Percentiles rank a stretch among this genome's conserved stretches.
phyloP scores from a whole-genome alignment of 805 yeast genomes.

The Candida boidinii region DNA sequence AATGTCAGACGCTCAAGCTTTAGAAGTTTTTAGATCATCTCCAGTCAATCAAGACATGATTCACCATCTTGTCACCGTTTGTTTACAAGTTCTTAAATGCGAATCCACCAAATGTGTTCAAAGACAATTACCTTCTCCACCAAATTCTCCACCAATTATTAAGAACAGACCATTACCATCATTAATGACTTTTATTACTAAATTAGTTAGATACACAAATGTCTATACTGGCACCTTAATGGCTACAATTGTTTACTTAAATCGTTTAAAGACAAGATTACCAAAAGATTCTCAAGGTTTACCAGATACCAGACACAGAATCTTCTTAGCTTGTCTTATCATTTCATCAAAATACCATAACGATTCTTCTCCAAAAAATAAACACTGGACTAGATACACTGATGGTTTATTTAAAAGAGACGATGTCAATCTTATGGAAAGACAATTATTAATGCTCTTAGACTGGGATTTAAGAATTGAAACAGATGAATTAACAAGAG shows the following conservation, averaged over 20 bases:
- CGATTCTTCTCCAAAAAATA: constrained; percentile 70
- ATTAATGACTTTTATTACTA: constrained; percentile 64
- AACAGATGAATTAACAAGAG: constrained; percentile 32
- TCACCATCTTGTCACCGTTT: constrained; percentile 55
- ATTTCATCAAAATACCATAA: constrained; percentile 68
- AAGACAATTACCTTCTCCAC: constrained; percentile 24
- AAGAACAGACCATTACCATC: constrained; percentile 49
- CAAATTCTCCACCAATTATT: constrained; percentile 21
- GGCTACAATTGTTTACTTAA: constrained; percentile 63
- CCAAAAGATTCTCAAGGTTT: constrained; percentile 70
- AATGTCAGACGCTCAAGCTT: constrained; percentile 48
- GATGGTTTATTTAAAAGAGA: constrained; percentile 61
- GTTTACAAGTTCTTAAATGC: constrained; percentile 63
- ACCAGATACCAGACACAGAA: constrained; percentile 74
- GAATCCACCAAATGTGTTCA: constrained; percentile 29
- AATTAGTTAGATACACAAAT: constrained; percentile 63
- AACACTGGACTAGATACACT: constrained; percentile 73
- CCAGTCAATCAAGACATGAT: constrained; percentile 74
- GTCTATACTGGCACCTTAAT: constrained; percentile 76
- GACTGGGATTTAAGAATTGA: constrained; percentile 59
- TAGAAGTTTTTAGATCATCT: constrained; percentile 47
- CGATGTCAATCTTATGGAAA: constrained; percentile 75
- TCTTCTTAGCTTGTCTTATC: constrained; percentile 65
- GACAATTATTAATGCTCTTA: constrained; percentile 58
- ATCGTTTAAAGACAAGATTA: constrained; percentile 48